These are phyloP conservation scores for Guyanaporus albipodus DNA, from an alignment of 768 basidiomycete genomes.

Conservation along the genomic window DNA sequence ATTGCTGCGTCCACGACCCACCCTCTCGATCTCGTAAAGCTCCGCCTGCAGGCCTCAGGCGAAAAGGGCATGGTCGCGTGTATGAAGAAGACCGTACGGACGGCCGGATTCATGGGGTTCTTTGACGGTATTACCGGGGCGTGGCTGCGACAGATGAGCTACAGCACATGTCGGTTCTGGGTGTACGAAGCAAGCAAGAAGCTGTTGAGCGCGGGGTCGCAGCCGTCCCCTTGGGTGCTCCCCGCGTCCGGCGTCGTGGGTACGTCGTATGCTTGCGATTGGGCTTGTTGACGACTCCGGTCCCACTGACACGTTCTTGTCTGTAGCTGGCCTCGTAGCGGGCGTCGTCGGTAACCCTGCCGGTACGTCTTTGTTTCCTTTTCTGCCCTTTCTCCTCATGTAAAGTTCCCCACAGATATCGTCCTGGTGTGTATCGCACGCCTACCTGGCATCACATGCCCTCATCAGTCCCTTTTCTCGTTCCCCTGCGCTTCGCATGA, in stretches of 20 bases:
- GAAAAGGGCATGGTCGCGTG: constrained; percentile 89
- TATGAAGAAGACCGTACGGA: constrained; percentile 76
- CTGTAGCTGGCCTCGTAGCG: constrained; percentile 79
- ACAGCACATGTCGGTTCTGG: constrained; percentile 91
- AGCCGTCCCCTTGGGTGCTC: constrained; percentile 77
- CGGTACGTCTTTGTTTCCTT: constrained; percentile 44
- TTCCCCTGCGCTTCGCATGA: constrained; percentile 14
- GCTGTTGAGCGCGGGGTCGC: constrained; percentile 59
- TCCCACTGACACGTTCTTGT: not conserved
- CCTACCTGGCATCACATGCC: constrained; percentile 14
- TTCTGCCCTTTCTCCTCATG: not conserved
- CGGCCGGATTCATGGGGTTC: constrained; percentile 68
- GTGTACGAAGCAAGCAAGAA: constrained; percentile 91
- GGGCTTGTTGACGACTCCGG: not conserved
- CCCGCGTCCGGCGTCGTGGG: constrained; percentile 83
- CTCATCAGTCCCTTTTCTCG: constrained; percentile 2
- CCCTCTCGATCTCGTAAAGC: constrained; percentile 87
- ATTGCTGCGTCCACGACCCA: constrained; percentile 88
- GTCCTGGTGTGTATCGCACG: constrained; percentile 52
- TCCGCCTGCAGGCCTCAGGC: constrained; percentile 85
- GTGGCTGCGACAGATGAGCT: constrained; percentile 89
- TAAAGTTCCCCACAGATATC: constrained; percentile 46
- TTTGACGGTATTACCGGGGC: constrained; percentile 88
- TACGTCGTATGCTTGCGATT: constrained; percentile 42
- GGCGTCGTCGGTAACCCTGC: constrained; percentile 88